Evolutionary conservation across 2,329 filamentous ascomycete genomes (phyloP).

Genomic region (Pestalotiopsis sp.): DNA sequence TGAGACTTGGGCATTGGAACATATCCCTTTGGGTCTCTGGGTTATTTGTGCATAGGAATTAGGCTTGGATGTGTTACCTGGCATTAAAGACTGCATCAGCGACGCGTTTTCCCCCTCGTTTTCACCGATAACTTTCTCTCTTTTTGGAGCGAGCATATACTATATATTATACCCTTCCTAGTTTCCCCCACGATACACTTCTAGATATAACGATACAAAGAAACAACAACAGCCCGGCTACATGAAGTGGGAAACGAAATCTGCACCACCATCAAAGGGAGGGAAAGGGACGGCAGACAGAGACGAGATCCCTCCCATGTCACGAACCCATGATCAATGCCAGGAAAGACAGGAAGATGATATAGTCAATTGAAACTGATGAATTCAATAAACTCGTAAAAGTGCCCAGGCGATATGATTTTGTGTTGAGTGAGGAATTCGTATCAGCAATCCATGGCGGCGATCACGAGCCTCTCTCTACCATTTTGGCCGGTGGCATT

Average conservation of each 20-base stretch:
- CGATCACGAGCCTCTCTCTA: too few relatives aligned
- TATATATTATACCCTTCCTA: slow-evolving; percentile 10
- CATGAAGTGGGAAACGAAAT: too few relatives aligned
- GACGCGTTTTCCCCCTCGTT: slow-evolving; percentile 2
- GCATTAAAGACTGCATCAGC: slow-evolving; percentile 11
- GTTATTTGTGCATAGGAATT: background rate
- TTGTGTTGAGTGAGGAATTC: background rate
- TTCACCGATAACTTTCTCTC: background rate
- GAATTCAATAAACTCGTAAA: background rate
- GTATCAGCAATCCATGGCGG: too few relatives aligned
- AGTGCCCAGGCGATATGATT: background rate
- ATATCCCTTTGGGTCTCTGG: background rate
- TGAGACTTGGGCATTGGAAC: slow-evolving; percentile 2
- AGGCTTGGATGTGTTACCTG: background rate
- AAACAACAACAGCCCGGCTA: background rate
- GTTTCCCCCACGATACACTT: background rate
- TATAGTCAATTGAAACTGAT: background rate
- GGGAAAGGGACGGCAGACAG: background rate
- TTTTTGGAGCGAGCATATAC: slow-evolving; percentile 7
- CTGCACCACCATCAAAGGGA: background rate
- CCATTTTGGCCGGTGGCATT: too few relatives aligned
- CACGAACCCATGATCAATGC: background rate
- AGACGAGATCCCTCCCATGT: background rate
- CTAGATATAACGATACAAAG: background rate
- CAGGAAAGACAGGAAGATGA: background rate